Evolutionary conservation across 805 yeast species (phyloP).

Genomic region (Starmerella kuoi): DNA sequence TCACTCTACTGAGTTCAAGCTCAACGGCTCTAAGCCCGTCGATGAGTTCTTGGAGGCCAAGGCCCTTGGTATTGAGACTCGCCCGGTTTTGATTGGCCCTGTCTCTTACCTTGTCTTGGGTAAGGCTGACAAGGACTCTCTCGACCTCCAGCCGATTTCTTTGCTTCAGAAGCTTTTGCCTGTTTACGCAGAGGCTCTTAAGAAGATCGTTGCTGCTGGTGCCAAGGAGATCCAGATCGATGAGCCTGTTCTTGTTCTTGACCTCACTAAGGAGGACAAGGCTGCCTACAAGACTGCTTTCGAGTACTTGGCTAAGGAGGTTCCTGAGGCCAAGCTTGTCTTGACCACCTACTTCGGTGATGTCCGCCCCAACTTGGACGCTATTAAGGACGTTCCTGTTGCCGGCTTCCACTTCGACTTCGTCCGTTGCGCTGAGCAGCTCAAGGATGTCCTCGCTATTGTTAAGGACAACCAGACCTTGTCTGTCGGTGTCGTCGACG

Average conservation of each 20-base stretch:
- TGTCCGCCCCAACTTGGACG: constrained; percentile 87
- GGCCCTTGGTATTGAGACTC: constrained; percentile 87
- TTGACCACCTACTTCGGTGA: constrained; percentile 96
- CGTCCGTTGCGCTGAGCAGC: constrained; percentile 92
- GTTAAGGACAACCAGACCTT: constrained; percentile 60
- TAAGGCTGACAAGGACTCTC: constrained; percentile 96
- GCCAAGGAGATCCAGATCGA: constrained; percentile 92
- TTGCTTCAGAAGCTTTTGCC: constrained; percentile 83
- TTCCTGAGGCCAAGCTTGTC: constrained; percentile 63
- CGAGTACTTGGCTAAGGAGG: constrained; percentile 55
- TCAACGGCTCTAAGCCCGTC: constrained; percentile 92
- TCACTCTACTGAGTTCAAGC: constrained; percentile 86
- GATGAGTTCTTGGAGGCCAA: constrained; percentile 97
- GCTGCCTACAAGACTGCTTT: constrained; percentile 82
- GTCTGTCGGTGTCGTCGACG: constrained; percentile 95
- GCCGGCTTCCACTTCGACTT: constrained; percentile 94
- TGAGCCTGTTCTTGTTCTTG: constrained; percentile 93
- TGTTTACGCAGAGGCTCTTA: constrained; percentile 78
- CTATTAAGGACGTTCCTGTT: constrained; percentile 83
- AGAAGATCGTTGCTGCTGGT: constrained; percentile 86
- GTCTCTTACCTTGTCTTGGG: constrained; percentile 89
- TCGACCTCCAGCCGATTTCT: constrained; percentile 86
- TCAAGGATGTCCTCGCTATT: constrained; percentile 63
- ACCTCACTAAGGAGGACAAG: constrained; percentile 72
- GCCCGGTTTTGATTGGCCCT: constrained; percentile 96